Evolutionary conservation across 352 stramenopile genomes (phyloP).

Genomic region (Phytophthora nicotianae): DNA sequence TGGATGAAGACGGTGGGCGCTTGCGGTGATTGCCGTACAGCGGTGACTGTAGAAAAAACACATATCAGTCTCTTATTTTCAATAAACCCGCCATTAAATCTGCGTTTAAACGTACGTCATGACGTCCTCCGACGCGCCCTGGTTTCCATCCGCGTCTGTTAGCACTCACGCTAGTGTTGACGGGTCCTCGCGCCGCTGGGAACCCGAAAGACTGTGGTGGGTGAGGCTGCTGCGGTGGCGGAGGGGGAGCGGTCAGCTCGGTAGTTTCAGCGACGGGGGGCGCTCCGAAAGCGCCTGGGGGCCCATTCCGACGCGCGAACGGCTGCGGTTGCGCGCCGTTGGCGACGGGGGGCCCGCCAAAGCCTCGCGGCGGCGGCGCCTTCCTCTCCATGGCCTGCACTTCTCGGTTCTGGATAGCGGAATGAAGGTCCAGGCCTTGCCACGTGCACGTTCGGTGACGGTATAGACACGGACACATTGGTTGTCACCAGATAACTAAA

Average conservation of each 20-base stretch:
- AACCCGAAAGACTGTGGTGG: slow-evolving; percentile 25
- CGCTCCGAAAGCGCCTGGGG: slow-evolving; percentile 2
- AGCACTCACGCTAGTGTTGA: slow-evolving; percentile 22
- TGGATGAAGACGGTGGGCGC: slow-evolving; percentile 40
- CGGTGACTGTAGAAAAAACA: slow-evolving; percentile 32
- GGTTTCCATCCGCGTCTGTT: slow-evolving; percentile 35
- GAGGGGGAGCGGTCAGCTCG: slow-evolving; percentile 17
- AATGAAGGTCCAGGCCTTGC: slow-evolving; percentile 11
- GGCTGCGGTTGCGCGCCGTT: slow-evolving; percentile 15
- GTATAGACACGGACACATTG: not conserved
- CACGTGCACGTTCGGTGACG: slow-evolving; percentile 31
- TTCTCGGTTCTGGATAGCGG: slow-evolving; percentile 16
- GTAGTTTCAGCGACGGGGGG: not conserved
- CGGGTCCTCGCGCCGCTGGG: slow-evolving; percentile 4
- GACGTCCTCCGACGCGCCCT: slow-evolving; percentile 31
- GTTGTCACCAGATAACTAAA: slow-evolving; percentile 5
- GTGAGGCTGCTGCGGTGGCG: slow-evolving; percentile 19
- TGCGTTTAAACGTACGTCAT: slow-evolving; percentile 31
- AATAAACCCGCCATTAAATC: not conserved
- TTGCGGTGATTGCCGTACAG: slow-evolving; percentile 47
- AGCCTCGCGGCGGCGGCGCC: slow-evolving; percentile 20
- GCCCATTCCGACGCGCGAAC: slow-evolving; percentile 10
- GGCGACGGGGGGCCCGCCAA: slow-evolving; percentile 20
- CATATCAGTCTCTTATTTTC: slow-evolving; percentile 6
- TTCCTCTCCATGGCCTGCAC: slow-evolving; percentile 35